These are phyloP conservation scores for Coemansia furcata DNA, from an alignment of 192 early-diverging fungal species.

Conservation along the genomic window DNA sequence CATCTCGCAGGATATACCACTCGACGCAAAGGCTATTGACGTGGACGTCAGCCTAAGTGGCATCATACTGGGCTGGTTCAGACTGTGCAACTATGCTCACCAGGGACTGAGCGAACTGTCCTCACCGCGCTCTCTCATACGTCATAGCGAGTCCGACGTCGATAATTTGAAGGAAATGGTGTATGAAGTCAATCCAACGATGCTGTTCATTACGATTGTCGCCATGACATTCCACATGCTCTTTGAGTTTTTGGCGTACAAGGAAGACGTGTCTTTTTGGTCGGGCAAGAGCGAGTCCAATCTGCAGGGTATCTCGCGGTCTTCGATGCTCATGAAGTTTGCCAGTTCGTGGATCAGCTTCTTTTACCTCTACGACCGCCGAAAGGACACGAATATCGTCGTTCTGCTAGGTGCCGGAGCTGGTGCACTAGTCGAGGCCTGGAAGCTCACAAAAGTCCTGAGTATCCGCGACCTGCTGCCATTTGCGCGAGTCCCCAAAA, in stretches of 20 bases:
- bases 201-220: constrained; percentile 54
- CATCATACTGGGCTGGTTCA: constrained; percentile 52
- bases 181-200: constrained; percentile 55
- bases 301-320: constrained; percentile 50
- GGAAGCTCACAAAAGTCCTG: constrained; percentile 54
- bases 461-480: constrained; percentile 16
- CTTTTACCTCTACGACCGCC: constrained; percentile 54
- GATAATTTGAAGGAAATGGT: constrained; percentile 57
- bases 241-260: constrained; percentile 59
- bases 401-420: constrained; percentile 49
- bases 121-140: constrained; percentile 32
- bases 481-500: neutral
- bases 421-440: constrained; percentile 51
- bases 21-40: constrained; percentile 12
- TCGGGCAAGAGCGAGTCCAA: constrained; percentile 26
- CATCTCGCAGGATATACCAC: constrained; percentile 11
- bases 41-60: constrained; percentile 36
- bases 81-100: constrained; percentile 43
- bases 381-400: constrained; percentile 52
- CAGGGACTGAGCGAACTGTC: constrained; percentile 36
- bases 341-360: constrained; percentile 52
- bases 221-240: constrained; percentile 55
- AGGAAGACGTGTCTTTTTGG: constrained; percentile 59
- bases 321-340: constrained; percentile 52
- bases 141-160: constrained; percentile 43